Conservation (phyloP, 371 early-diverging fungal species). For the Rhizopus delemar region DNA sequence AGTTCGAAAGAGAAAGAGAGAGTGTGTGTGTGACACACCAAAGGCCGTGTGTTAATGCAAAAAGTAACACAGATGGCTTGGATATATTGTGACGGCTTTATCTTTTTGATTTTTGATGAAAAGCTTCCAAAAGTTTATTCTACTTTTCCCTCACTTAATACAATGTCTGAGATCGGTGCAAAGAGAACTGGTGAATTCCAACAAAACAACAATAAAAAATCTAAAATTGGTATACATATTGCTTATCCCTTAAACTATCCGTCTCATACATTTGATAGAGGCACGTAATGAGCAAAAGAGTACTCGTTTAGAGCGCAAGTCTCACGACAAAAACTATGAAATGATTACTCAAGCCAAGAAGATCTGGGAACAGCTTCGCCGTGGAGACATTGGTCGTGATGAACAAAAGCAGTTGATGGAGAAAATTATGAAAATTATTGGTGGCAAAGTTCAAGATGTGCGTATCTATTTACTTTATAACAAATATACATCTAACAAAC, state of each 20-base stretch:
- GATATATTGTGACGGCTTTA: neutral
- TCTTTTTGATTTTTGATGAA: neutral
- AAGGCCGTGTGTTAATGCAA: no score
- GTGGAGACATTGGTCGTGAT: conserved; percentile 64
- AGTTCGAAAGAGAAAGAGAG: no score
- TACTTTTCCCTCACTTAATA: neutral
- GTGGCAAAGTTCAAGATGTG: conserved; percentile 83
- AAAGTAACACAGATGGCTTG: neutral
- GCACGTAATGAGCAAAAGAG: conserved; percentile 51
- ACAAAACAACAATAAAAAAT: conserved; percentile 23
- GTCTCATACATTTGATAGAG: conserved; percentile 18
- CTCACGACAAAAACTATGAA: conserved; percentile 69
- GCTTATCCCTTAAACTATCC: neutral
- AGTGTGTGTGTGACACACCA: no score
- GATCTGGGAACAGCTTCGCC: conserved; percentile 87
- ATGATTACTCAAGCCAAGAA: conserved; percentile 76
- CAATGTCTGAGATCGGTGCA: conserved; percentile 30
- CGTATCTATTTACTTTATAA: conserved; percentile 7
- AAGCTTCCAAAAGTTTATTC: no score
- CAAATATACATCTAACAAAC: neutral
- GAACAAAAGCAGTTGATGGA: conserved; percentile 71
- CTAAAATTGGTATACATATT: conserved; percentile 22
- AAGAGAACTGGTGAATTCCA: conserved; percentile 26
- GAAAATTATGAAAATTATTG: conserved; percentile 78
- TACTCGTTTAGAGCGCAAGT: conserved; percentile 68